phyloP scores from a whole-genome alignment of 1,284 basidiomycete genomes.

The Melampsora larici-populina region DNA sequence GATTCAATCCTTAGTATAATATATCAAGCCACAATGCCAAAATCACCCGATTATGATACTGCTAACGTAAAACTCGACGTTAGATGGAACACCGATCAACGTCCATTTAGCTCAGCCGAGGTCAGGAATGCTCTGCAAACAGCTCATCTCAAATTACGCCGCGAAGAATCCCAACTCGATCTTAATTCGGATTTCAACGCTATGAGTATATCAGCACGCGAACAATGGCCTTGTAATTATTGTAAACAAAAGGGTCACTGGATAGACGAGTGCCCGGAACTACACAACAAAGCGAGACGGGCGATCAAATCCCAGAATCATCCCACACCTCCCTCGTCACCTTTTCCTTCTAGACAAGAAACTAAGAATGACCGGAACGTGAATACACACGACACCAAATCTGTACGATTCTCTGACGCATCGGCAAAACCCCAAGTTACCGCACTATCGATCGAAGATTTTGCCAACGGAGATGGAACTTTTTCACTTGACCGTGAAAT shows the following conservation, averaged over 20 bases:
- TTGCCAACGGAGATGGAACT: too few species aligned
- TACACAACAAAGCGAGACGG: not conserved
- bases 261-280: not conserved
- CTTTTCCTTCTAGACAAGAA: not conserved
- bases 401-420: too few species aligned
- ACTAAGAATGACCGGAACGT: too few species aligned
- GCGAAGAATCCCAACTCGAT: not conserved
- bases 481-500: too few species aligned
- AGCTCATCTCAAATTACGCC: not conserved
- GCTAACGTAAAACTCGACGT: not conserved
- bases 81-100: not conserved
- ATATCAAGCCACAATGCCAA: not conserved
- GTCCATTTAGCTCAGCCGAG: not conserved
- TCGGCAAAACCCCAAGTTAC: too few species aligned
- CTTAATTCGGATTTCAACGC: not conserved
- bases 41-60: not conserved
- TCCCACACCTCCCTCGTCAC: not conserved
- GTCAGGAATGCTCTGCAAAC: not conserved
- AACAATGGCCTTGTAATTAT: not conserved
- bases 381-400: too few species aligned
- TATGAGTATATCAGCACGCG: not conserved
- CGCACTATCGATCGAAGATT: too few species aligned
- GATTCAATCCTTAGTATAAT: not conserved
- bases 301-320: not conserved
- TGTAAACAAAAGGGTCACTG: not conserved